Conservation (phyloP, 2,329 filamentous ascomycete genomes). For the Madurella mycetomatis region DNA sequence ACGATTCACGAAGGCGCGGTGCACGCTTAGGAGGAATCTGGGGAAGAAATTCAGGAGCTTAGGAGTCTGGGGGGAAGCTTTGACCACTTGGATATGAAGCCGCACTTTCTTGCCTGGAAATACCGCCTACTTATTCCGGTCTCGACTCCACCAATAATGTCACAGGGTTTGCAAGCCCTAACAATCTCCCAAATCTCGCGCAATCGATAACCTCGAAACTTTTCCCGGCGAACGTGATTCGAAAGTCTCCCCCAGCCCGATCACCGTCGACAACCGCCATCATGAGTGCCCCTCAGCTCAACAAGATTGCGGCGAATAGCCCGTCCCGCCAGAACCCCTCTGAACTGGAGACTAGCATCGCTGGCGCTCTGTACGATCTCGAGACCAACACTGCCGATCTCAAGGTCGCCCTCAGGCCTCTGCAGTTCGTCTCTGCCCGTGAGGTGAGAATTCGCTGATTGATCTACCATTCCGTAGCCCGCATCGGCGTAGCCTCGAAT, state of each 20-base stretch:
- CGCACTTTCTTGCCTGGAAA: background rate
- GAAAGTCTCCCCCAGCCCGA: conserved; percentile 15
- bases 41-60: too few relatives aligned
- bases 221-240: conserved; percentile 14
- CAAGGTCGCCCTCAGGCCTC: conserved; percentile 89
- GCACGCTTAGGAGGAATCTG: background rate
- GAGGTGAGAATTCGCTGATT: conserved; percentile 72
- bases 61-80: background rate
- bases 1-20: background rate
- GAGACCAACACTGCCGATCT: conserved; percentile 99
- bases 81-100: too few relatives aligned
- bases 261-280: conserved; percentile 41
- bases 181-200: conserved; percentile 10
- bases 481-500: conserved; percentile 30
- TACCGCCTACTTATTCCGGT: conserved; percentile 17
- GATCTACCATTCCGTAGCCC: conserved; percentile 25
- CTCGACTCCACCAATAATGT: conserved; percentile 8
- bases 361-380: conserved; percentile 95
- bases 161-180: conserved; percentile 26
- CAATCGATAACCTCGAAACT: background rate
- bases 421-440: conserved; percentile 98
- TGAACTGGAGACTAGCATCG: conserved; percentile 96
- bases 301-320: conserved; percentile 99
- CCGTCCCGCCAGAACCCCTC: conserved; percentile 92
- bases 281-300: conserved; percentile 69